Percentiles rank a stretch among this genome's conserved stretches.
phyloP scores from a whole-genome alignment of 1,284 basidiomycete genomes.

The Trametes pubescens region DNA sequence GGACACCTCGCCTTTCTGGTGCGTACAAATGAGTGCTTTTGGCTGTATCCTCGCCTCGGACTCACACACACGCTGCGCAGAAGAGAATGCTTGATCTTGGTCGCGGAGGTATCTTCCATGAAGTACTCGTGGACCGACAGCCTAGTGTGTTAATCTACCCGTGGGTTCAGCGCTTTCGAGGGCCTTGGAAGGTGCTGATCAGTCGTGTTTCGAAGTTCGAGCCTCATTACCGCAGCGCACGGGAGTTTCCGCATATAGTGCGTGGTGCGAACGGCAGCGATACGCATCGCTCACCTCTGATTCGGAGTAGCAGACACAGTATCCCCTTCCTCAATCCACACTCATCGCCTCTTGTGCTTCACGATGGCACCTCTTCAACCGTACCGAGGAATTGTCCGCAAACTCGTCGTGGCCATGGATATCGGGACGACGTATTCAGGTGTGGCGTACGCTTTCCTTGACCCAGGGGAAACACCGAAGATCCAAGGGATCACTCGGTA shows the following conservation, averaged over 20 bases:
- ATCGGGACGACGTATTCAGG: constrained; percentile 63
- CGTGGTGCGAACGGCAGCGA: no score
- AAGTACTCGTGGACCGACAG: background rate
- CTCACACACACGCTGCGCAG: background rate
- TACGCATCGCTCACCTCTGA: no score
- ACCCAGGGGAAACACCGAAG: constrained; percentile 55
- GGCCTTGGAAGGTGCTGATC: background rate
- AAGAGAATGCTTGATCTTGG: background rate
- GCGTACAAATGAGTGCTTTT: background rate
- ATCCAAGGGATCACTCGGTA: constrained; percentile 56
- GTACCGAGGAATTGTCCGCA: constrained; percentile 36
- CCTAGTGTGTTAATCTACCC: background rate
- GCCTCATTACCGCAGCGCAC: constrained; percentile 8
- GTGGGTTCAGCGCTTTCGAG: background rate
- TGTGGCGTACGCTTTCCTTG: constrained; percentile 53
- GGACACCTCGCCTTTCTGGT: background rate
- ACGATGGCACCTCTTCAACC: constrained; percentile 4
- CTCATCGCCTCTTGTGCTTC: background rate
- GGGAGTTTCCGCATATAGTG: no score
- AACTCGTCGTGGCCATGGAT: constrained; percentile 59
- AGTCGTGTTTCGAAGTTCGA: background rate
- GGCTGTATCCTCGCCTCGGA: background rate
- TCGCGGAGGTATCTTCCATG: background rate
- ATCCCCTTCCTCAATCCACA: no score
- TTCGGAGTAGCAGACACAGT: no score